Percentiles rank a stretch among this genome's conserved stretches.
Evolutionary conservation across 495 filamentous ascomycete genomes (phyloP).

Genomic region (Thozetella sp.): DNA sequence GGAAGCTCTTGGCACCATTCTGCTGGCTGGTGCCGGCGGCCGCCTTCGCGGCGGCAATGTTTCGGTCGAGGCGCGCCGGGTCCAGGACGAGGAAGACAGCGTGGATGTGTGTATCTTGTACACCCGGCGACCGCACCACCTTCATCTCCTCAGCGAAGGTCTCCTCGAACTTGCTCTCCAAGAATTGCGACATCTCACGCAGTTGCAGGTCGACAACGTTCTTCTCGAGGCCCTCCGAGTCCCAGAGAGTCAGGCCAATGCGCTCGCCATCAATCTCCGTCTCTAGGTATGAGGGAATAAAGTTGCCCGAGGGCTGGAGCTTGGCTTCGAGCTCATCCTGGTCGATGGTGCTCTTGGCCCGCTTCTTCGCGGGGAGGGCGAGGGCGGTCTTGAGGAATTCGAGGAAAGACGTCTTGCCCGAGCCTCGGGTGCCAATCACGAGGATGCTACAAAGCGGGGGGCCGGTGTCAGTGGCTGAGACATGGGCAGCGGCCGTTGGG

Average conservation of each 20-base stretch:
- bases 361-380: slow-evolving; percentile 77
- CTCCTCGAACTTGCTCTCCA: slow-evolving; percentile 98
- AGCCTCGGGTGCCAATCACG: slow-evolving; percentile 84
- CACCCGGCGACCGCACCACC: slow-evolving; percentile 88
- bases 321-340: slow-evolving; percentile 55
- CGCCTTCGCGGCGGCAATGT: slow-evolving; percentile 70
- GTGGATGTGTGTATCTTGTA: slow-evolving; percentile 96
- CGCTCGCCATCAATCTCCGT: slow-evolving; percentile 93
- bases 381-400: slow-evolving; percentile 89
- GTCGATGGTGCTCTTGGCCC: slow-evolving; percentile 48
- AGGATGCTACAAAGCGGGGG: slow-evolving; percentile 65
- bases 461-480: too few species aligned
- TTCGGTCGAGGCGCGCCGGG: slow-evolving; percentile 81
- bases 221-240: slow-evolving; percentile 91
- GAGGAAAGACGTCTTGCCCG: slow-evolving; percentile 95
- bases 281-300: slow-evolving; percentile 86
- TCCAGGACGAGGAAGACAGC: slow-evolving; percentile 93
- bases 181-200: slow-evolving; percentile 84
- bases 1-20: slow-evolving; percentile 46
- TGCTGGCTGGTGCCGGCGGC: slow-evolving; percentile 53
- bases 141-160: slow-evolving; percentile 98
- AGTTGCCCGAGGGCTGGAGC: slow-evolving; percentile 56
- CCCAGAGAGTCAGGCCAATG: slow-evolving; percentile 93
- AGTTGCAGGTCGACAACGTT: slow-evolving; percentile 92
- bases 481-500: neutral